Evolutionary conservation across 345 rosid genomes (phyloP).

Genomic region (Trapa incisa): DNA sequence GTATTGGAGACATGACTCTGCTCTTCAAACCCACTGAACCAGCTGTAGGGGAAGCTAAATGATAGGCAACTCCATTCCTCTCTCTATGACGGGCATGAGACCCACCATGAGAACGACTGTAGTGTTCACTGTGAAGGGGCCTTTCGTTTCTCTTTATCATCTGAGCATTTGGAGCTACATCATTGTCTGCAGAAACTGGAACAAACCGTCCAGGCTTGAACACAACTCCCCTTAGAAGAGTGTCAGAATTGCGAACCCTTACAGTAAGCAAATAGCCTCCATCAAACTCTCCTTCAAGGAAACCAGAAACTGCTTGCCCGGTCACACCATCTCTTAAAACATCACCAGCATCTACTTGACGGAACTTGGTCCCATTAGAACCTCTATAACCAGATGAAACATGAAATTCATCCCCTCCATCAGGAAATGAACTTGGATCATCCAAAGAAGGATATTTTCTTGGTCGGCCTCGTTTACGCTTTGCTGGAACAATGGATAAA

Average conservation of each 20-base stretch:
- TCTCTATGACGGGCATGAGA: conserved; percentile 7
- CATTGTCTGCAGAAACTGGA: conserved; percentile 65
- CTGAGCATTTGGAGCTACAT: conserved; percentile 63
- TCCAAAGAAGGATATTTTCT: conserved; percentile 36
- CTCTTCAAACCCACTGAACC: conserved; percentile 14
- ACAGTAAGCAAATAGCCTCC: conserved; percentile 85
- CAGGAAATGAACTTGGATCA: not conserved
- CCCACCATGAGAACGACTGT: conserved; percentile 17
- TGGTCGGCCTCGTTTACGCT: conserved; percentile 84
- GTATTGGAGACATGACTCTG: conserved; percentile 15
- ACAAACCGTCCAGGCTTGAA: conserved; percentile 65
- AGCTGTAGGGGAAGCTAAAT: conserved; percentile 1
- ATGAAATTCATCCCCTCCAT: conserved; percentile 19
- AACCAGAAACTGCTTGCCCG: conserved; percentile 69
- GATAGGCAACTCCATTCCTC: conserved; percentile 14
- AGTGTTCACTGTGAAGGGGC: conserved; percentile 29
- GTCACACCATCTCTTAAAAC: conserved; percentile 29
- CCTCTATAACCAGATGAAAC: conserved; percentile 22
- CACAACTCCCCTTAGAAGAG: conserved; percentile 71
- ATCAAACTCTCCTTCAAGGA: conserved; percentile 71
- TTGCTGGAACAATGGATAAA: conserved; percentile 32
- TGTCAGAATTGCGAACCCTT: conserved; percentile 53
- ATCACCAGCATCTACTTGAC: conserved; percentile 17
- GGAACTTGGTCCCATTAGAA: conserved; percentile 22
- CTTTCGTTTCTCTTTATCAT: conserved; percentile 60